Evolutionary conservation across 2,329 filamentous ascomycete genomes (phyloP).

Genomic region (Botrytis hyacinthi): DNA sequence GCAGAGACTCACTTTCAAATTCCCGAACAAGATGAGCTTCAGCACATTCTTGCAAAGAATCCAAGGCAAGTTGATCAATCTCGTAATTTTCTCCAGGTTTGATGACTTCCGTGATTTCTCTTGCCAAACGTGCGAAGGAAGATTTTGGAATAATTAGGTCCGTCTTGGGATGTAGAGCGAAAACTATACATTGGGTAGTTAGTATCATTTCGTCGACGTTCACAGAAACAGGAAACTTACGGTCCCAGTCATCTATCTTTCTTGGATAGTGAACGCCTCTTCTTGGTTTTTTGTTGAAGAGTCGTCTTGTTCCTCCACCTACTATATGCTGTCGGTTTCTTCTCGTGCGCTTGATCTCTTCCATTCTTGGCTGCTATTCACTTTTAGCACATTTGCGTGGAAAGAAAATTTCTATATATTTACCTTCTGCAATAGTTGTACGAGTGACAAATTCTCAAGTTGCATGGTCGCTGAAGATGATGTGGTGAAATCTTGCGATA

Average conservation of each 20-base stretch:
- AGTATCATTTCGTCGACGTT: fast-evolving
- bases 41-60: background rate
- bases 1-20: background rate
- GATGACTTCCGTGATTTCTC: background rate
- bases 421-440: background rate
- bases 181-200: background rate
- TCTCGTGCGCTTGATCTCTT: background rate
- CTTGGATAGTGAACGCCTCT: background rate
- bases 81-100: background rate
- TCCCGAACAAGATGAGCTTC: background rate
- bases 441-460: background rate
- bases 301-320: background rate
- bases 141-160: background rate
- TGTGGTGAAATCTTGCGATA: background rate
- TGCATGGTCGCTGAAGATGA: background rate
- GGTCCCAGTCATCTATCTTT: background rate
- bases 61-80: background rate
- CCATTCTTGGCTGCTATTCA: background rate
- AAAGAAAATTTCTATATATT: background rate
- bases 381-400: background rate
- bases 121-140: background rate
- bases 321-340: background rate
- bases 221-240: background rate
- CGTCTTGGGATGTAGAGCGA: background rate
- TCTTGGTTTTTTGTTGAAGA: background rate